Evolutionary conservation across 2,329 filamentous ascomycete genomes (phyloP).

Genomic region (Aspergillus oerlinghausenensis): DNA sequence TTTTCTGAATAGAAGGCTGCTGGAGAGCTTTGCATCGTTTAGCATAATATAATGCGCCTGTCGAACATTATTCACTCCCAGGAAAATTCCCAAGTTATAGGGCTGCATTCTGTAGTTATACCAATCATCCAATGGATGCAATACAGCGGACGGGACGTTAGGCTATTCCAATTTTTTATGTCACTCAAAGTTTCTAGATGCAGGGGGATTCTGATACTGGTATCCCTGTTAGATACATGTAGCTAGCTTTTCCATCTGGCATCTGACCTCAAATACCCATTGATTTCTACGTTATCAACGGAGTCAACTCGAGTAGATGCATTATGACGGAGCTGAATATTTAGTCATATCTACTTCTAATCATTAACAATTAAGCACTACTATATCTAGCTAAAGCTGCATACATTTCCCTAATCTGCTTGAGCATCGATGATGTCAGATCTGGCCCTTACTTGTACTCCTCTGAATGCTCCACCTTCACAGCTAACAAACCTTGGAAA

Average conservation of each 20-base stretch:
- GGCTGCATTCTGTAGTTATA: too few species aligned
- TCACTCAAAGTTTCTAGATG: neutral
- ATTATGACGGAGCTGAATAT: neutral
- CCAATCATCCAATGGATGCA: neutral
- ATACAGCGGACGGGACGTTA: neutral
- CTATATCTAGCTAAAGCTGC: neutral
- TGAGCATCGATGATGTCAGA: neutral
- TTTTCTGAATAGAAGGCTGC: too few species aligned
- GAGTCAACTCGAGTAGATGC: neutral
- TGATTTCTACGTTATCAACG: neutral
- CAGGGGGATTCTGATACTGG: neutral
- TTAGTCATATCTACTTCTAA: neutral
- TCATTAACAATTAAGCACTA: neutral
- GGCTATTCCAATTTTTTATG: neutral
- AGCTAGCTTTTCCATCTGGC: neutral
- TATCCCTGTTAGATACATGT: neutral
- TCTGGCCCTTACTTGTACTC: neutral
- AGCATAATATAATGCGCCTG: too few species aligned
- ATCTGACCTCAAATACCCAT: neutral
- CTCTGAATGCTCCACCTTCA: neutral
- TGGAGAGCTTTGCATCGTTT: too few species aligned
- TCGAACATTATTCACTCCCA: too few species aligned
- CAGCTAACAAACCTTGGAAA: neutral
- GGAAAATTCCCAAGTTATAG: too few species aligned
- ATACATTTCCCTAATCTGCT: neutral